Evolutionary conservation across 2,329 filamentous ascomycete genomes (phyloP), one percentile per base, ranked within the genome.

Genomic region (Penicillium hesseltinei): DNA sequence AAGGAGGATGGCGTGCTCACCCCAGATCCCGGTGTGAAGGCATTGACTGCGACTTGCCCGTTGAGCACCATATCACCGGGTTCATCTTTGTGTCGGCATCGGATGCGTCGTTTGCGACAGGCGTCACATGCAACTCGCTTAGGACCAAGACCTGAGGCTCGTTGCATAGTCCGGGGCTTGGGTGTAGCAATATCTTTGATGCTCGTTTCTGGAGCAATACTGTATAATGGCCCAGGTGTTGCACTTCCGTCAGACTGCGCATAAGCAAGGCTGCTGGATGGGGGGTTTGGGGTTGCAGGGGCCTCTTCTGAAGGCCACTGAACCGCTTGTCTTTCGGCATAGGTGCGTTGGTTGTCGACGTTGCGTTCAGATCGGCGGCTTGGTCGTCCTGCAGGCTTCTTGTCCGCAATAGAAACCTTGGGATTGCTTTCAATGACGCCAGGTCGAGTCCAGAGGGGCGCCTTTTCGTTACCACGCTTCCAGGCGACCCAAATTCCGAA

Each of bases 401-500:
- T 85, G 51, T 81, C 80, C 13, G 71, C 68, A 38, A 78, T 73
- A 48, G 78, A 80, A 53, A 80, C 75, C 57, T 77, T 77, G 39
- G 72, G 67, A 64, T 77, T 81, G 45, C 80, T 79, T 44, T 84
- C 76, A 17, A 80, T 76, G 45, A 79, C 79, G 62, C 85, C 83
- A 2, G 82, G 82, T 54, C 82, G 78, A 40, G 84, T 84, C 85
- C 85, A 88, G 44, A 81, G 76, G 31, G 85, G 84, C 47, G 85
- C 82, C 56, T 75, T 75, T 61, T 87, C 84, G 66, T 87, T 86
- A 11, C 86, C 86, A 54, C 83, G 81, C 69, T 88, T 88, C 85
- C 85, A 88, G 3, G 85, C 83, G 56, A 83, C 80, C 86, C 86
- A 88, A 56, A 87, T 77, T 5, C 84, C 85, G 62, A 88, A 88